phyloP scores from a whole-genome alignment of 345 rosid genomes.

The Alliaria petiolata region DNA sequence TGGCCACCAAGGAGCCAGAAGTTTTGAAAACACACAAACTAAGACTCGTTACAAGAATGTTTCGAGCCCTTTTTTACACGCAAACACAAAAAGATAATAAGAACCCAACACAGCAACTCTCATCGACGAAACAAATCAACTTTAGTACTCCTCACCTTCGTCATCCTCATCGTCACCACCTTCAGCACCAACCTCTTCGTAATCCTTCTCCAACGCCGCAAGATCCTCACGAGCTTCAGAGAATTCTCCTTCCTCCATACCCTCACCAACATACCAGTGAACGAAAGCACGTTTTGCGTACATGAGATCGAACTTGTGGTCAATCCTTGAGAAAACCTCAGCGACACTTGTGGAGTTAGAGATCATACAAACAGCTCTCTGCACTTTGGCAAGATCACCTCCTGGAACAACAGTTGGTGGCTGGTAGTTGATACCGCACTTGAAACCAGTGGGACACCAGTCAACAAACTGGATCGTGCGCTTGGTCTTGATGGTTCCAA shows the following conservation, averaged over 20 bases:
- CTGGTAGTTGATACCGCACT: slow-evolving; percentile 76
- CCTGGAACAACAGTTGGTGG: slow-evolving; percentile 84
- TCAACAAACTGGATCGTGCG: slow-evolving; percentile 73
- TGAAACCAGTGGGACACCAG: slow-evolving; percentile 84
- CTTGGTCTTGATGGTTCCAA: slow-evolving; percentile 72
- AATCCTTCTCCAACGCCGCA: slow-evolving; percentile 76
- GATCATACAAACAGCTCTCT: slow-evolving; percentile 81
- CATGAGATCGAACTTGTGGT: slow-evolving; percentile 77
- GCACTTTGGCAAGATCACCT: slow-evolving; percentile 77
- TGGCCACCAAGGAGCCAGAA: too few relatives aligned
- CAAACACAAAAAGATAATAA: not conserved
- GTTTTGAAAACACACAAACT: slow-evolving; percentile 1
- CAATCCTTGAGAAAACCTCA: slow-evolving; percentile 72
- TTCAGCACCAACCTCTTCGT: slow-evolving; percentile 81
- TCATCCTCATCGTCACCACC: slow-evolving; percentile 69
- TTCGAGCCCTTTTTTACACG: slow-evolving; percentile 6
- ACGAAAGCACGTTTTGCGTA: slow-evolving; percentile 74
- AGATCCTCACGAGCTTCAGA: slow-evolving; percentile 79
- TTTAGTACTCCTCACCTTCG: slow-evolving; percentile 47
- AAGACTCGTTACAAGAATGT: slow-evolving; percentile 23
- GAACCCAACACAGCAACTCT: too few relatives aligned
- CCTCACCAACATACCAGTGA: slow-evolving; percentile 84
- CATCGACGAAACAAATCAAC: not conserved
- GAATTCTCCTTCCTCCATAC: slow-evolving; percentile 85
- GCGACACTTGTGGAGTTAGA: slow-evolving; percentile 78